These are phyloP conservation scores for Theobroma cacao DNA, from an alignment of 345 rosid genomes.

Conservation along the genomic window DNA sequence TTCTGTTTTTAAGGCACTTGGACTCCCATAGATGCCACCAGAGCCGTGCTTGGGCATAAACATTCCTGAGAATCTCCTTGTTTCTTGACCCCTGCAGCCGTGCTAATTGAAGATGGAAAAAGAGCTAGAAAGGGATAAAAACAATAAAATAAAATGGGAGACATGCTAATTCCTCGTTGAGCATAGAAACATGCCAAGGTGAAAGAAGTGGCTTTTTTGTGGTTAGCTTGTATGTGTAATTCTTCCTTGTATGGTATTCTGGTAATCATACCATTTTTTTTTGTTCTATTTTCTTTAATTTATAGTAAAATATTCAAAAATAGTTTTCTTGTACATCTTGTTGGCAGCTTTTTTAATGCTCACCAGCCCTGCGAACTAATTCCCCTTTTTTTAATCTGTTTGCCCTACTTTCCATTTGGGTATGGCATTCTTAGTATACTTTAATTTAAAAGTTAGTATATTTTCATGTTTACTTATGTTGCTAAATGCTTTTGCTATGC, in stretches of 20 bases:
- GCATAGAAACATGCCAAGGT: slow-evolving; percentile 7
- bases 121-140: slow-evolving; percentile 9
- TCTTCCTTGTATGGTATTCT: slow-evolving; percentile 4
- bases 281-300: background rate
- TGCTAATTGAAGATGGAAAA: background rate
- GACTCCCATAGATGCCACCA: background rate
- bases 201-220: background rate
- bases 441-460: background rate
- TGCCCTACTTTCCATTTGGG: background rate
- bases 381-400: no score
- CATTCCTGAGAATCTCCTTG: background rate
- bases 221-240: slow-evolving; percentile 16
- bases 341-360: background rate
- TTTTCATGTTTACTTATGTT: no score
- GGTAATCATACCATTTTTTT: background rate
- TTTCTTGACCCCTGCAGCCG: slow-evolving; percentile 3
- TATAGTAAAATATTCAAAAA: background rate
- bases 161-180: background rate
- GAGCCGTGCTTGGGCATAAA: background rate
- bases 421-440: background rate
- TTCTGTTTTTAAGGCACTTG: background rate
- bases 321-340: background rate
- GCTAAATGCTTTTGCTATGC: no score
- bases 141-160: background rate
- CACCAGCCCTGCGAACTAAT: background rate